Percentiles rank a stretch among this genome's conserved stretches.
These are phyloP conservation scores for Straminergon stramineum DNA, from an alignment of 225 moss, liverwort and hornwort species.

Conservation along the genomic window DNA sequence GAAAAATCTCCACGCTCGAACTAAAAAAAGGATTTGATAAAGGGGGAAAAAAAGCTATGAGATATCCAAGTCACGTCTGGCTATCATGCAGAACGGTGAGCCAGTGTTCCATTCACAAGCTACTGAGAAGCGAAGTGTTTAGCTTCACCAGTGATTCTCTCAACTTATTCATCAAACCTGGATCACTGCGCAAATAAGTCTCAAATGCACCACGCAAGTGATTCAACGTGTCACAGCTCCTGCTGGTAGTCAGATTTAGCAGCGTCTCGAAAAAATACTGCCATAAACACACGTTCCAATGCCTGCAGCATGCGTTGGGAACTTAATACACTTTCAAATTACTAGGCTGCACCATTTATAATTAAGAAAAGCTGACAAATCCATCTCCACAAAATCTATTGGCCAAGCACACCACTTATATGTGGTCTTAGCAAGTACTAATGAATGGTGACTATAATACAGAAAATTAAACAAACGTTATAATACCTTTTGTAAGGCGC, in stretches of 20 bases:
- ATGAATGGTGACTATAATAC: background rate
- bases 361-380: background rate
- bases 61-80: background rate
- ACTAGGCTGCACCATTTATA: background rate
- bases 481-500: conserved; percentile 65
- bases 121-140: conserved; percentile 48
- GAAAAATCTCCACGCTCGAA: background rate
- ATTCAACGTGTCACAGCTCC: conserved; percentile 15
- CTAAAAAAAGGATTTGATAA: background rate
- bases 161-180: conserved; percentile 44
- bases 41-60: background rate
- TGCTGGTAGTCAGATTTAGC: conserved; percentile 40
- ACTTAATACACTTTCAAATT: background rate
- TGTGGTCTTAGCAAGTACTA: background rate
- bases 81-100: background rate
- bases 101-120: conserved; percentile 1
- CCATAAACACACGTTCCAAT: conserved; percentile 79
- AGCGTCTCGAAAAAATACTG: conserved; percentile 69
- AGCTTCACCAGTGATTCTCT: conserved; percentile 52
- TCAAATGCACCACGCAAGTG: conserved; percentile 59
- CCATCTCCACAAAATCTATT: background rate
- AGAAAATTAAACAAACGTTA: background rate
- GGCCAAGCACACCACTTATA: background rate
- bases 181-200: conserved; percentile 40
- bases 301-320: conserved; percentile 30